Base-by-base conservation (phyloP, 2,329 filamentous ascomycete genomes). In the Talaromyces atroroseus region DNA sequence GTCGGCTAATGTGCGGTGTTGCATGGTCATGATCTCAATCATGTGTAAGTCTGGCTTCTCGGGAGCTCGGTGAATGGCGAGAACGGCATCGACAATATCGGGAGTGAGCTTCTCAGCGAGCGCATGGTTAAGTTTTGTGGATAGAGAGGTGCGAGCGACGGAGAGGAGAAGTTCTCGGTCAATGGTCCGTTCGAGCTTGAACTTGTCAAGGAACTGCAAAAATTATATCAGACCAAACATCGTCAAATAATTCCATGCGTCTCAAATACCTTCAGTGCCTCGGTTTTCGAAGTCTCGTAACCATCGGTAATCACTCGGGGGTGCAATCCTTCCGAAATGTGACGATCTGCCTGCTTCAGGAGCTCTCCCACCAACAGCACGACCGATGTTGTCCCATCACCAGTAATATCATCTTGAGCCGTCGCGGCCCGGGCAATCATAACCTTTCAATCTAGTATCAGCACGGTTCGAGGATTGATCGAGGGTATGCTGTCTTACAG, bases 11-110 rank as follows among this genome's bases (percentile, higher is more conserved):
- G 90, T 91, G 65, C 92, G 89, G 79, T 99, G 94, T 78, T 99
- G 94, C 92, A 99, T 97, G 74, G 95, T 97, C 94, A 99, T 99
- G 67, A 99, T 97, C 77, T 99, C 94, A 64, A 99, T 83, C 94
- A 99, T 99, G 80, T 97, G 92, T 68, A 99, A 76, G 76, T 99
- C 94, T 56, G 95, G 95, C 79, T 97, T 97, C 61, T 84, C 85
- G 24, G 90, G 90, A 18, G 89, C 80, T 72, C 91, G 83, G 79
- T 96, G 92, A 72, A 99, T 99, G 62, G 94, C 84, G 57, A 99
- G 85, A 49, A 99, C 94, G 58, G 94, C 89, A 71, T 99, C 94
- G 68, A 97, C 94, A 68, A 99, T 96, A 66, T 90, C 89, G 57
- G 94, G 91, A 0, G 92, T 97, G 60, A 99, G 85, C 72, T 92